Base-by-base conservation (phyloP, 257 asterid species). In the Capsicum pubescens region DNA sequence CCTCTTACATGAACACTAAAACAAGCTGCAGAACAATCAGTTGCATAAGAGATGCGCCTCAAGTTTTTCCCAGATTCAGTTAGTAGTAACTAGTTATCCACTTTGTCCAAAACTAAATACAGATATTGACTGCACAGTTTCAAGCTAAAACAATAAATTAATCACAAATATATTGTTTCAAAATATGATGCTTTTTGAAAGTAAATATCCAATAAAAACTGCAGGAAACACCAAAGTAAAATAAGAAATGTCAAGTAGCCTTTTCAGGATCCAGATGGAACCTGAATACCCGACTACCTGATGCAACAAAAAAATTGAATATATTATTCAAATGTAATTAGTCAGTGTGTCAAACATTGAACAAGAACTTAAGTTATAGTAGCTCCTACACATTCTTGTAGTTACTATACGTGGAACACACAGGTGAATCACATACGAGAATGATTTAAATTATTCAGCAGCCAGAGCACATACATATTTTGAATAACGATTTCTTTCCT, bases 1-100 rank as follows among this genome's bases (percentile, higher is more conserved):
- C 98, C 98, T 89, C 99, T 91, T 17, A 96, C 98, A 87, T 95
- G 98, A 83, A 96, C 99, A 55, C 95, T 88, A 76, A 86, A 94
- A 94, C 98, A 94, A 84, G 99, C 99, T 95, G 98, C 91, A 90
- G 12, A 86, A 88, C 42, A 76, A 67, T 52, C 81, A 84, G 42
- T 50, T 68, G 56, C 9, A 54, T 82, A 54, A 81, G 84, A 82
- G 59, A 55, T n/a, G 55, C 0, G 9, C 57, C 58, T 32, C 3
- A 3, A 77, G 4, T 16, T 8, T 44, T 70, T 70, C 44, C 36
- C 79, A 70, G 79, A 70, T 70, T 70, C 79, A 42, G 57, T 76
- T 50, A 21, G 3, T 44, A 61, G 19, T 74, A 14, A 19, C 80
- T 50, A 72, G 13, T 52, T 44, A 70, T 76, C 81, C 81, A 50